Conservation (phyloP, 2,329 filamentous ascomycete species). For the Ophiostoma triangulosporum region DNA sequence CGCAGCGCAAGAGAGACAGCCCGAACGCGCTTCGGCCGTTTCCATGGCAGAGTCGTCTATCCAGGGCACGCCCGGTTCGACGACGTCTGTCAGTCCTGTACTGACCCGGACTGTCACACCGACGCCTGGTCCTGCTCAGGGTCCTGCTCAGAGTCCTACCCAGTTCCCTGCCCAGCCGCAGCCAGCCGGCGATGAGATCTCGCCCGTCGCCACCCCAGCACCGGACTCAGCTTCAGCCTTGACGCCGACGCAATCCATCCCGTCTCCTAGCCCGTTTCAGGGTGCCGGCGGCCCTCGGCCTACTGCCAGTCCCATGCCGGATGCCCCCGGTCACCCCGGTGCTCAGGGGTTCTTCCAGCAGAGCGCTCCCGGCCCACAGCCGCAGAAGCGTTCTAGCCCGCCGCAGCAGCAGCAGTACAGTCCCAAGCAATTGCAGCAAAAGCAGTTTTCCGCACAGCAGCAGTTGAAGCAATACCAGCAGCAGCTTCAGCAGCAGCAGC, state of each 20-base stretch:
- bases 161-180: background rate
- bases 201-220: background rate
- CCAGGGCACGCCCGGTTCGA: background rate
- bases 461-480: constrained; percentile 5
- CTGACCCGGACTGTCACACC: background rate
- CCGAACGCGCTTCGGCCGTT: background rate
- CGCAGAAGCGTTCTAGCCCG: background rate
- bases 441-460: background rate
- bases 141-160: background rate
- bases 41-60: background rate
- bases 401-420: background rate
- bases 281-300: background rate
- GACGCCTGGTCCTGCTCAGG: background rate
- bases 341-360: background rate
- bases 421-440: background rate
- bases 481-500: constrained; percentile 5
- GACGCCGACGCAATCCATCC: background rate
- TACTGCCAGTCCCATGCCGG: background rate
- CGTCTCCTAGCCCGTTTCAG: background rate
- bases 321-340: background rate
- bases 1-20: background rate
- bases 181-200: background rate
- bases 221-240: background rate
- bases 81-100: background rate
- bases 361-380: background rate